Evolutionary conservation across 2,329 filamentous ascomycete genomes (phyloP).

Genomic region (Cercospora sp.): DNA sequence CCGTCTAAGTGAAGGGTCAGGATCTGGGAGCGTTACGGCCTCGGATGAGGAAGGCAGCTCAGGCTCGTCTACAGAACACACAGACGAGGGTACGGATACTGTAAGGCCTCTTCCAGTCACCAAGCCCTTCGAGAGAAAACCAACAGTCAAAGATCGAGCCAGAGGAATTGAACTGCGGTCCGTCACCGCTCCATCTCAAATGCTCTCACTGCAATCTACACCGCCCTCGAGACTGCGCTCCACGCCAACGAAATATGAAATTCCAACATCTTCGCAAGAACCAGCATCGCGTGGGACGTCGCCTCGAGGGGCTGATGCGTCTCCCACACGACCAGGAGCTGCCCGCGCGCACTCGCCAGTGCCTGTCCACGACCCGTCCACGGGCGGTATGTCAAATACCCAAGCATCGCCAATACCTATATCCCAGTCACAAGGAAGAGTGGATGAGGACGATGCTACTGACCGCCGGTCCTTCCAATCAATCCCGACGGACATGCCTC

Average conservation of each 20-base stretch:
- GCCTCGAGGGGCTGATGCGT: not conserved
- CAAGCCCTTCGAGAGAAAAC: slow-evolving; percentile 18
- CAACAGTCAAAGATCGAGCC: slow-evolving; percentile 27
- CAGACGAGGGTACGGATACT: slow-evolving; percentile 18
- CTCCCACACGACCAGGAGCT: not conserved
- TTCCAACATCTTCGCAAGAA: not conserved
- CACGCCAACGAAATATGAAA: not conserved
- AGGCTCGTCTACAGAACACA: slow-evolving; percentile 22
- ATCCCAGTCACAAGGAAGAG: not conserved
- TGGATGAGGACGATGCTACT: not conserved
- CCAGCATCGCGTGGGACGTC: not conserved
- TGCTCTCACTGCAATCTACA: slow-evolving; percentile 46
- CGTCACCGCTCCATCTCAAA: slow-evolving; percentile 43
- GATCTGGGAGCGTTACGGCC: slow-evolving; percentile 23
- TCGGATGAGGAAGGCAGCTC: slow-evolving; percentile 29
- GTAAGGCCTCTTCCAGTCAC: slow-evolving; percentile 24
- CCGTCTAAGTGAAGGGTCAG: slow-evolving; percentile 21
- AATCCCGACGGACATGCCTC: slow-evolving; percentile 39
- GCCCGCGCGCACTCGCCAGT: not conserved
- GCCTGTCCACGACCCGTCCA: not conserved
- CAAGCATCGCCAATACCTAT: slow-evolving; percentile 9
- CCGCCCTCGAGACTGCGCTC: slow-evolving; percentile 41
- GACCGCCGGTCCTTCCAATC: slow-evolving; percentile 29
- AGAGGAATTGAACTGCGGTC: slow-evolving; percentile 33
- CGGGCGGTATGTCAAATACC: not conserved